Percentiles rank a stretch among this genome's conserved stretches.
Conservation (phyloP, 257 asterid species). For the Fraxinus anomala region DNA sequence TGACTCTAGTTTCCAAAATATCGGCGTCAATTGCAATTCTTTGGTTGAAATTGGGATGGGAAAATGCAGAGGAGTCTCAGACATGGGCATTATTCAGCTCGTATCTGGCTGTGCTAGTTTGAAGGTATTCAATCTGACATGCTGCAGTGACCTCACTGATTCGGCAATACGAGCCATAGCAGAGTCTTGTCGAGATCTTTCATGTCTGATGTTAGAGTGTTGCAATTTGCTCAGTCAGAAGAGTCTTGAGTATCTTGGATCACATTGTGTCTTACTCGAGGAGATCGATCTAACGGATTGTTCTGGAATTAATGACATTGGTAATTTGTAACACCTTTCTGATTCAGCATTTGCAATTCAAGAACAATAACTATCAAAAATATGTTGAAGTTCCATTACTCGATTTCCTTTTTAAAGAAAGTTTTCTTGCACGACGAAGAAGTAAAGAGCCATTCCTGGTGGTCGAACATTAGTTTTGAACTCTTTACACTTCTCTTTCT, state of each 20-base stretch:
- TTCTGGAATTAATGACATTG: conserved; percentile 58
- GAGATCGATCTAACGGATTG: conserved; percentile 85
- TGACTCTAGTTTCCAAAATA: conserved; percentile 40
- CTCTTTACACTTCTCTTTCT: background rate
- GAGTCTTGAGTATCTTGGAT: conserved; percentile 60
- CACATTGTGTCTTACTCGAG: conserved; percentile 48
- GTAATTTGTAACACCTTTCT: conserved; percentile 33
- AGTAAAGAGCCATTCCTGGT: background rate
- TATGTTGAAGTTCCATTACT: background rate
- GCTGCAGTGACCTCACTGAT: conserved; percentile 71
- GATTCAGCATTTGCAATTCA: background rate
- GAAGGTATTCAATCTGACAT: conserved; percentile 57
- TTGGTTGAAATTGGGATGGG: conserved; percentile 61
- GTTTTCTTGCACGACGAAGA: background rate
- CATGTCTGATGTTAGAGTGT: conserved; percentile 73
- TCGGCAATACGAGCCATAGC: conserved; percentile 52
- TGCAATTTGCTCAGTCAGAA: conserved; percentile 61
- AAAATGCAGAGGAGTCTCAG: conserved; percentile 65
- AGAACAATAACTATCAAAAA: background rate
- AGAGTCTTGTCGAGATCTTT: conserved; percentile 48
- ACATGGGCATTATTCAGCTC: conserved; percentile 49
- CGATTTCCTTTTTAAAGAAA: background rate
- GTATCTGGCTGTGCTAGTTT: conserved; percentile 52
- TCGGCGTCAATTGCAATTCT: conserved; percentile 45
- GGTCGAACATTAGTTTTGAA: background rate